Base-by-base conservation (phyloP, 352 stramenopile species). In the Globisporangium abappressorium region DNA sequence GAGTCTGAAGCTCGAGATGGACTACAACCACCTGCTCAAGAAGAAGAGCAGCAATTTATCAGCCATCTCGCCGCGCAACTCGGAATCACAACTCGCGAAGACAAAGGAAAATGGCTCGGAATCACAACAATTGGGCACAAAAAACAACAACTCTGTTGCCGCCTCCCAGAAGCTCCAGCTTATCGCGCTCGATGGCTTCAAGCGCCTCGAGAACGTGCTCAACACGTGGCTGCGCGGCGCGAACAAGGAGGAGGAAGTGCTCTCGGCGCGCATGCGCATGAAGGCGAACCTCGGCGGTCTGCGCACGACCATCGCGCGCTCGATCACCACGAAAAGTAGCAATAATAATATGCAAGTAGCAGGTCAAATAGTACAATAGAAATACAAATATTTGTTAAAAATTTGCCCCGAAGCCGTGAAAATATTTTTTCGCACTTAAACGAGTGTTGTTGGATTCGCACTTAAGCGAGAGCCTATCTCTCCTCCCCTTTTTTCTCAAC, bases 1-100 rank as follows among this genome's bases (percentile, higher is more conserved):
- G 78, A 77, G 63, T n/a, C 68, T 78, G 5, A 70, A 75, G 28
- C 55, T 84, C 24, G 82, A 90, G 66, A 77, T 77, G 47, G 75
- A 82, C 59, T 90, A 85, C 70, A 87, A 87, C 66, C 36, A 5
- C 54, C 18, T 11, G 7, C 33, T 61, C 8, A n/a, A 22, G 55
- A 43, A 43, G 54, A 14, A 20, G 7, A 61, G 3, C 46, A 3
- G 2, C 47, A 18, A 2, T 8, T 8, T 28, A 3, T 28, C 30
- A n/a, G 1, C 28, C 11, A 22, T 41, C 62, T 43, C 33, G 20
- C 51, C 57, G 3, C 4, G 53, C 1, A 56, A 7, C 36, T 68
- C 53, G 15, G 51, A 56, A 12, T 56, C 62, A 12, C 62, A 62
- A 15, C 26, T 56, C 8, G 28, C 36, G 22, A 49, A 22, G 11